phyloP scores from a whole-genome alignment of 306 rosid genomes.

The Dalbergia cultrata region DNA sequence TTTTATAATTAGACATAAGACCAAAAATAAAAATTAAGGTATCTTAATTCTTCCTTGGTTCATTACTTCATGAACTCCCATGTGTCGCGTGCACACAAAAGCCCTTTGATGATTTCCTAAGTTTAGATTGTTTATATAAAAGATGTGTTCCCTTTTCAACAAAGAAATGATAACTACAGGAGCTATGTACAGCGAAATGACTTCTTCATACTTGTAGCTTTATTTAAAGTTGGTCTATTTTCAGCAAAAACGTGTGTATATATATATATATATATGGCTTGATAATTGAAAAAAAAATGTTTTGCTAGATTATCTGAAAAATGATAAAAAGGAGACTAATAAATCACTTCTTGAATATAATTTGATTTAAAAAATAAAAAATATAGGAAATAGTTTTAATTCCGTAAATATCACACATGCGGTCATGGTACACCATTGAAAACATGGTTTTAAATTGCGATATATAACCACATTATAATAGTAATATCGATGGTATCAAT shows the following conservation, averaged over 20 bases:
- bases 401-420: neutral
- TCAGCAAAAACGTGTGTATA: neutral
- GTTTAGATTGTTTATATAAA: slow-evolving; percentile 33
- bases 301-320: neutral
- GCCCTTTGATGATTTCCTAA: slow-evolving; percentile 27
- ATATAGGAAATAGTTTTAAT: neutral
- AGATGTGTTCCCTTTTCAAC: slow-evolving; percentile 26
- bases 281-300: neutral
- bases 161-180: slow-evolving; percentile 37
- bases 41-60: slow-evolving; percentile 41
- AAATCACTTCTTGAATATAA: neutral
- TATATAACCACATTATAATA: too few relatives aligned
- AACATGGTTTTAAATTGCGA: too few relatives aligned
- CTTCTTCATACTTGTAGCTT: slow-evolving; percentile 16
- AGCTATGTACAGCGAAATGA: slow-evolving; percentile 24
- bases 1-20: slow-evolving; percentile 21
- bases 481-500: too few relatives aligned
- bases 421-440: neutral
- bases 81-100: slow-evolving; percentile 41
- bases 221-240: slow-evolving; percentile 29
- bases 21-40: slow-evolving; percentile 25
- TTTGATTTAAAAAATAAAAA: neutral
- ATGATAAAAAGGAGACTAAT: neutral
- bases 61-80: slow-evolving; percentile 35
- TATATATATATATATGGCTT: neutral